Conservation (phyloP, 805 yeast genomes). For the Myxozyma neglecta region DNA sequence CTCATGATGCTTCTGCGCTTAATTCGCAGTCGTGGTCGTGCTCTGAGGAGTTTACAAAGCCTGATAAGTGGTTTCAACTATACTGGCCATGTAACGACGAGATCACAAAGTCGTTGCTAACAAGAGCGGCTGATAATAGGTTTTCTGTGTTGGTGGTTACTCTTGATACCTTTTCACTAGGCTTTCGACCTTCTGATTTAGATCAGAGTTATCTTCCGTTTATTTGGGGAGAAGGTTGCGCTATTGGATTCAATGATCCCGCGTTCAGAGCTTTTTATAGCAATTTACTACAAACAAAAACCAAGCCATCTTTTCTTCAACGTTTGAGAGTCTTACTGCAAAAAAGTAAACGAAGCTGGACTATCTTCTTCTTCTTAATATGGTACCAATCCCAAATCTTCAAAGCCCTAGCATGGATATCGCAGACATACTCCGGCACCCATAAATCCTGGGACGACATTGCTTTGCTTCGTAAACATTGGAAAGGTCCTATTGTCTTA, state of each 20-base stretch:
- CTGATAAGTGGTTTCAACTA: constrained; percentile 31
- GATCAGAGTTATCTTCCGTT: constrained; percentile 36
- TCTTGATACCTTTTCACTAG: constrained; percentile 30
- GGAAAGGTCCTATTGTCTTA: constrained; percentile 44
- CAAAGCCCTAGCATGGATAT: constrained; percentile 24
- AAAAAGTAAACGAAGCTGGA: constrained; percentile 10
- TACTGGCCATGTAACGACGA: constrained; percentile 32
- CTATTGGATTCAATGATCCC: constrained; percentile 37
- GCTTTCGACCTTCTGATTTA: constrained; percentile 37
- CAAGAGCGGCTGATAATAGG: constrained; percentile 26
- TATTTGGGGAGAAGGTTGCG: constrained; percentile 34
- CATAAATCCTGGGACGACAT: constrained; percentile 31
- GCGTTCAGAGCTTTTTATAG: constrained; percentile 32
- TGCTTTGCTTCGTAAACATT: constrained; percentile 18
- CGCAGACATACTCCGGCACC: constrained; percentile 20
- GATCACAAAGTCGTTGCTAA: constrained; percentile 24
- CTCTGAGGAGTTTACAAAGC: background rate
- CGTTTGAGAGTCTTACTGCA: constrained; percentile 2
- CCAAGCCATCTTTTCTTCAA: background rate
- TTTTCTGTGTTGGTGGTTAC: constrained; percentile 31
- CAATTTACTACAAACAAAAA: constrained; percentile 5
- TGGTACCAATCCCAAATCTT: constrained; percentile 7
- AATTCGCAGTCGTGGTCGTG: background rate
- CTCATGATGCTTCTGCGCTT: constrained; percentile 18
- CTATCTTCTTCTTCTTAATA: constrained; percentile 3